Percentiles rank a stretch among this genome's conserved stretches.
phyloP scores from a whole-genome alignment of 148 eudicot genomes.

The Mesembryanthemum crystallinum region DNA sequence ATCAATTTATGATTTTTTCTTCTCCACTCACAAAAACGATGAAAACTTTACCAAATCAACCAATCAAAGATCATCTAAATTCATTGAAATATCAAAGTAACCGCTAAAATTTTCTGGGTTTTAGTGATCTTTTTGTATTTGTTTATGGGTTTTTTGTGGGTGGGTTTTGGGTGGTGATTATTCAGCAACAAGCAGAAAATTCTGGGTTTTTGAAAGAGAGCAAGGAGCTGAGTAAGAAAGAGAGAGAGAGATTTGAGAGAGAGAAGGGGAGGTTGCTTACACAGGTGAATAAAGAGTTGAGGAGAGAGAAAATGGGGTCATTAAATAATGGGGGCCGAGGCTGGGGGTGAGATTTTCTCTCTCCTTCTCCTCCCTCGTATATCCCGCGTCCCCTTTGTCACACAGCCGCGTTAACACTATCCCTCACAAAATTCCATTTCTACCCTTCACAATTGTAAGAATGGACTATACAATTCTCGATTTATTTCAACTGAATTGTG shows the following conservation, averaged over 20 bases:
- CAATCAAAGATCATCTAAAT: neutral
- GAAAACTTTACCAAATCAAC: conserved; percentile 10
- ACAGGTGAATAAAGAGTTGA: conserved; percentile 25
- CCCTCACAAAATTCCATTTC: neutral
- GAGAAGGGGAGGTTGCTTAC: conserved; percentile 25
- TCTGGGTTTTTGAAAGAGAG: conserved; percentile 10
- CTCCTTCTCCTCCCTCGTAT: conserved; percentile 22
- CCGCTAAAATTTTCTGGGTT: neutral
- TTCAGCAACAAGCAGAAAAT: neutral
- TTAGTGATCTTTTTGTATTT: neutral
- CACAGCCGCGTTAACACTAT: conserved; percentile 16
- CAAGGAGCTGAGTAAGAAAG: neutral
- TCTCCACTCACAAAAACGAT: neutral
- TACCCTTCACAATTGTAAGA: neutral
- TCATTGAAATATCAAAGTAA: conserved; percentile 7
- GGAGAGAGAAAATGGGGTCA: conserved; percentile 19
- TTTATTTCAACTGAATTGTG: too few relatives aligned
- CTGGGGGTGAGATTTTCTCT: neutral
- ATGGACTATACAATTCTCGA: too few relatives aligned
- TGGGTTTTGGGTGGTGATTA: conserved; percentile 4
- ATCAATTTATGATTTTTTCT: conserved; percentile 21
- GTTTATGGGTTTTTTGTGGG: neutral
- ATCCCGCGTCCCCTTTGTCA: conserved; percentile 34
- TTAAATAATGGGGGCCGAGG: conserved; percentile 2
- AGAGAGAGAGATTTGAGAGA: neutral